Conservation (phyloP, 495 filamentous ascomycete genomes). For the Neurospora pannonica region DNA sequence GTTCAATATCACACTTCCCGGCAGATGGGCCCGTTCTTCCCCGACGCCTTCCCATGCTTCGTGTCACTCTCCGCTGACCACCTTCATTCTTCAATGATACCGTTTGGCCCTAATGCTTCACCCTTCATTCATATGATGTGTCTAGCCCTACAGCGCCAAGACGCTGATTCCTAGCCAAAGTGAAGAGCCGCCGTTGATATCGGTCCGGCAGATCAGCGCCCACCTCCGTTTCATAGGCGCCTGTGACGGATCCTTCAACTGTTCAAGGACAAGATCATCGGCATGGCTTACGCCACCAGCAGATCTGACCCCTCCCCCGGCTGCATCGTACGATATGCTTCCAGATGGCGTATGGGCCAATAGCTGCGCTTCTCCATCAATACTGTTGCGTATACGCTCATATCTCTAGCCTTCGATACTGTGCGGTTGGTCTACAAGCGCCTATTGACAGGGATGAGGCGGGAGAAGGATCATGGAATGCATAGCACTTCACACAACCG, state of each 20-base stretch:
- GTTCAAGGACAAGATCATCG: background rate
- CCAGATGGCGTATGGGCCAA: background rate
- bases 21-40: background rate
- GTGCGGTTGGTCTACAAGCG: background rate
- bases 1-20: background rate
- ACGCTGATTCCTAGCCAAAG: background rate
- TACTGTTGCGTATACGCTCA: background rate
- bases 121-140: background rate
- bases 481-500: background rate
- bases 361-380: background rate
- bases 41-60: background rate
- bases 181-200: background rate
- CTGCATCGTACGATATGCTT: background rate
- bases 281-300: background rate
- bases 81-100: background rate
- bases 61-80: background rate
- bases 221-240: background rate
- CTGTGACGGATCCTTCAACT: background rate
- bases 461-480: background rate
- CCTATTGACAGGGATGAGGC: background rate
- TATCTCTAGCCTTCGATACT: background rate
- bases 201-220: background rate
- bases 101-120: background rate
- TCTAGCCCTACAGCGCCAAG: background rate
- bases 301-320: background rate